A percentile compares a stretch with the other conserved stretches of the same genome.
phyloP scores from a whole-genome alignment of 192 early-diverging fungal species.

The Coemansia sp. region DNA sequence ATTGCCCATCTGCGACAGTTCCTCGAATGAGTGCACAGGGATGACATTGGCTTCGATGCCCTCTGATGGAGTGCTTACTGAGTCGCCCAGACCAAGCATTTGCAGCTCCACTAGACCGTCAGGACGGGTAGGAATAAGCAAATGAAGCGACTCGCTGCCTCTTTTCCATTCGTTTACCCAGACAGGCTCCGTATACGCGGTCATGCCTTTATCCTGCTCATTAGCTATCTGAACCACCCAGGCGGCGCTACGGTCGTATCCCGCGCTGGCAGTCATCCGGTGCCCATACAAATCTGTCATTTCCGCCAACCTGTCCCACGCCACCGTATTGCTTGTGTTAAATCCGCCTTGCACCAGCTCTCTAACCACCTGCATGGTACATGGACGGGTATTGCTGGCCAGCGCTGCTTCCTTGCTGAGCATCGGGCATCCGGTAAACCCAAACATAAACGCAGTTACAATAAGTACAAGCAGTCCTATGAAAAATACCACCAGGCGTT shows the following conservation, averaged over 20 bases:
- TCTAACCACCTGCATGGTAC: constrained; percentile 27
- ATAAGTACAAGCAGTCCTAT: not conserved
- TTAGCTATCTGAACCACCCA: constrained; percentile 57
- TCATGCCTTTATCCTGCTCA: constrained; percentile 35
- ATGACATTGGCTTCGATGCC: constrained; percentile 55
- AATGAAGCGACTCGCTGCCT: constrained; percentile 56
- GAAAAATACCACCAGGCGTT: not conserved
- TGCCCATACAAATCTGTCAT: constrained; percentile 63
- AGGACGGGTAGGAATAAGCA: constrained; percentile 52
- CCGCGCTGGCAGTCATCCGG: constrained; percentile 56
- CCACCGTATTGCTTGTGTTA: constrained; percentile 43
- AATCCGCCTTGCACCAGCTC: constrained; percentile 27
- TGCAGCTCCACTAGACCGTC: constrained; percentile 44
- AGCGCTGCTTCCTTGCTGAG: constrained; percentile 8
- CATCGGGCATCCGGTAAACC: constrained; percentile 6
- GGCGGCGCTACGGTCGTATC: constrained; percentile 54
- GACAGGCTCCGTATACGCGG: constrained; percentile 58
- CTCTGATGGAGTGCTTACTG: constrained; percentile 41
- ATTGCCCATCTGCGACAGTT: constrained; percentile 48
- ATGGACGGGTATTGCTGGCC: not conserved
- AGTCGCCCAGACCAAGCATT: constrained; percentile 57
- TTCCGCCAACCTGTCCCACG: constrained; percentile 62
- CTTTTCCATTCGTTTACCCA: constrained; percentile 55
- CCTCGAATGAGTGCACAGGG: constrained; percentile 54
- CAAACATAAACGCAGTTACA: not conserved